phyloP scores from a whole-genome alignment of 2,329 filamentous ascomycete genomes.

The Zasmidium angulare region DNA sequence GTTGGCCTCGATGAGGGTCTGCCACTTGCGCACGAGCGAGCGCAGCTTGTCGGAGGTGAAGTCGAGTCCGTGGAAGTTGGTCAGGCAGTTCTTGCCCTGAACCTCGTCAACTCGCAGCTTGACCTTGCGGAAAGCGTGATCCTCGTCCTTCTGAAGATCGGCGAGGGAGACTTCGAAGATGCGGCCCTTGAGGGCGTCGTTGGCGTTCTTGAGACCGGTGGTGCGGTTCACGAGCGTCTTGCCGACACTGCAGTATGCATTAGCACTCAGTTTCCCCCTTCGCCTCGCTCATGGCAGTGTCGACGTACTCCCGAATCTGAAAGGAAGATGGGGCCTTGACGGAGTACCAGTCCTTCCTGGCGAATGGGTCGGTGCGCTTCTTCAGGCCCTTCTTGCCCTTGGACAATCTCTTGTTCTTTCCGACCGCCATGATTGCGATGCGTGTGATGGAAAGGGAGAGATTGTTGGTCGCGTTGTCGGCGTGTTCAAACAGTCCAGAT shows the following conservation, averaged over 20 bases:
- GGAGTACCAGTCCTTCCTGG: conserved; percentile 97
- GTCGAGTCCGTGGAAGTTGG: conserved; percentile 99
- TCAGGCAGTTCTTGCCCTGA: conserved; percentile 99
- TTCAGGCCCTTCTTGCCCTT: conserved; percentile 99
- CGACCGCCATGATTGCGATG: conserved; percentile 65
- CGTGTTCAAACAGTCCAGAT: conserved; percentile 1
- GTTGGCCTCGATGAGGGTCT: conserved; percentile 98
- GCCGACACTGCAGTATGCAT: conserved; percentile 72
- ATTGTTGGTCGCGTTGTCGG: conserved; percentile 22
- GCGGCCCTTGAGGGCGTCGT: conserved; percentile 97
- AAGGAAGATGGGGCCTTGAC: conserved; percentile 98
- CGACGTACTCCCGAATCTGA: conserved; percentile 87
- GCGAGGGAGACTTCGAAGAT: conserved; percentile 99
- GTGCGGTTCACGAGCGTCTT: conserved; percentile 99
- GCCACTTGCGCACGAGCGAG: conserved; percentile 99
- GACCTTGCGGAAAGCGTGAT: conserved; percentile 99
- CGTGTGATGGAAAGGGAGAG: conserved; percentile 22
- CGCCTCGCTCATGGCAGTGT: not conserved
- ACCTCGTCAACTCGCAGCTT: conserved; percentile 98
- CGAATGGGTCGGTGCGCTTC: conserved; percentile 99
- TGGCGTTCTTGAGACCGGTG: conserved; percentile 99
- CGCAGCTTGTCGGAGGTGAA: conserved; percentile 99
- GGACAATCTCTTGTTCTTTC: conserved; percentile 99
- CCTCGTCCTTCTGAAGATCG: conserved; percentile 99
- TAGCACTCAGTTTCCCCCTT: conserved; percentile 28